Evolutionary conservation across 1,139 yeast species (phyloP), one percentile per base, ranked within the genome.

Genomic region (Diutina mesorugosa): DNA sequence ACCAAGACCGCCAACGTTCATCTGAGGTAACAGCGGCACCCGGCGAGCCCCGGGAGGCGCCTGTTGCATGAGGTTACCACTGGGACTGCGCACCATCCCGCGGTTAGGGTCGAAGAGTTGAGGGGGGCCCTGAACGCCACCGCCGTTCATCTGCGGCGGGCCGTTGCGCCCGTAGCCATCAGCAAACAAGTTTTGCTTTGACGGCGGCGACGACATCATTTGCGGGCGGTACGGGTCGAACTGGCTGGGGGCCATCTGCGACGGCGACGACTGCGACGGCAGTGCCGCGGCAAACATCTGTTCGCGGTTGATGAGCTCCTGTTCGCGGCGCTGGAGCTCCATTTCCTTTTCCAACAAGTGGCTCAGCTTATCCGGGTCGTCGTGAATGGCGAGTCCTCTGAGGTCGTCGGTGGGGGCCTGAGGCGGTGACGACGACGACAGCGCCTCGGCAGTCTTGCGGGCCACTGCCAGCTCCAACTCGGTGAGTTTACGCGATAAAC

Each of bases 321-420:
- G 68, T 62, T 78, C 83, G 61, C 77, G 72, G 58, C 69, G 72
- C 60, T 72, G 72, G 55, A 78, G 66, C 60, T 77, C 81, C 54
- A 72, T 57, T 60, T 78, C 81, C 58, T 65, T 67, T 41, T 67
- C 66, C 8, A 47, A 48, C 12, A 57, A 51, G 55, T 54, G 56
- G 50, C 52, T 35, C 12, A 12, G 35, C 41, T 32, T 32, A 4
- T 50, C 45, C 14, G 41, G 41, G 18, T 50, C 53, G 16, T 28
- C 53, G 26, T 45, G 47, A 9, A 50, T 50, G 28, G 53, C 45
- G 26, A 50, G 32, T n/a, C 53, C 53, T n/a, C 32, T n/a, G 29
- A 50, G 32, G 16, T 50, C 53, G 7, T 50, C 53, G 16, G 29
- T 38, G 14, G 41, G 32, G 26, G 14, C 16, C 9, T 12, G 35